Conservation (phyloP, 2,329 filamentous ascomycete species). For the Gliomastix tumulicola region DNA sequence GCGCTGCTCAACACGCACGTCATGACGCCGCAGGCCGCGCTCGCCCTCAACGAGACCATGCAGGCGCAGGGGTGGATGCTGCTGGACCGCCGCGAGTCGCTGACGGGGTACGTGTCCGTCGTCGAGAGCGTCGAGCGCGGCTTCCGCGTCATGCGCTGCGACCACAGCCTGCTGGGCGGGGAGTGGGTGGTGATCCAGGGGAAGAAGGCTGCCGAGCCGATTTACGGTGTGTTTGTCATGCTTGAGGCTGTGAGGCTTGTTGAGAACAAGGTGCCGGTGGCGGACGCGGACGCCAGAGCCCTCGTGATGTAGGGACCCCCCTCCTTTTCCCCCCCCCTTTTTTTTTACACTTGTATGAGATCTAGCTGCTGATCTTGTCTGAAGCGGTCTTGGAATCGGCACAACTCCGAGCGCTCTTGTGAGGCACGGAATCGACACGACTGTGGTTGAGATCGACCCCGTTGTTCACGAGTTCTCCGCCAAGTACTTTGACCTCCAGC, state of each 20-base stretch:
- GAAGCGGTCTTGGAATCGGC: constrained; percentile 81
- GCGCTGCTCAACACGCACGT: constrained; percentile 69
- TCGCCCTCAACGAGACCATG: constrained; percentile 60
- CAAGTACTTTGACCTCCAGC: constrained; percentile 74
- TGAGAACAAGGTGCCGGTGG: constrained; percentile 34
- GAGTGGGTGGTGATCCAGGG: constrained; percentile 66
- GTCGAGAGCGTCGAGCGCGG: constrained; percentile 65
- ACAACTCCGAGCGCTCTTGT: constrained; percentile 85
- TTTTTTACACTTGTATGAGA: no score
- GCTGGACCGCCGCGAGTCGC: constrained; percentile 74
- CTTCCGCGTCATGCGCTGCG: constrained; percentile 81
- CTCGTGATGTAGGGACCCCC: constrained; percentile 66
- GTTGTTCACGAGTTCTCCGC: constrained; percentile 77
- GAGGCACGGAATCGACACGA: constrained; percentile 83
- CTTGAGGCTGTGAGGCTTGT: constrained; percentile 85
- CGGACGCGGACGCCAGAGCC: constrained; percentile 67
- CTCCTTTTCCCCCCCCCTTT: no score
- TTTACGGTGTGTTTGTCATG: constrained; percentile 95
- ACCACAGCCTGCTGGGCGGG: constrained; percentile 89
- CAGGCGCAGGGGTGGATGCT: constrained; percentile 62
- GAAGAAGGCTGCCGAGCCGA: constrained; percentile 65
- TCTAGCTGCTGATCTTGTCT: no score
- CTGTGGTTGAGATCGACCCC: constrained; percentile 91
- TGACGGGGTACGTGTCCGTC: constrained; percentile 89
- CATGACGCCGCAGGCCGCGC: constrained; percentile 51